Percentiles rank a stretch among this genome's conserved stretches.
These are phyloP conservation scores for Kodamaea kakaduensis DNA, from an alignment of 805 yeast genomes.

Conservation along the genomic window DNA sequence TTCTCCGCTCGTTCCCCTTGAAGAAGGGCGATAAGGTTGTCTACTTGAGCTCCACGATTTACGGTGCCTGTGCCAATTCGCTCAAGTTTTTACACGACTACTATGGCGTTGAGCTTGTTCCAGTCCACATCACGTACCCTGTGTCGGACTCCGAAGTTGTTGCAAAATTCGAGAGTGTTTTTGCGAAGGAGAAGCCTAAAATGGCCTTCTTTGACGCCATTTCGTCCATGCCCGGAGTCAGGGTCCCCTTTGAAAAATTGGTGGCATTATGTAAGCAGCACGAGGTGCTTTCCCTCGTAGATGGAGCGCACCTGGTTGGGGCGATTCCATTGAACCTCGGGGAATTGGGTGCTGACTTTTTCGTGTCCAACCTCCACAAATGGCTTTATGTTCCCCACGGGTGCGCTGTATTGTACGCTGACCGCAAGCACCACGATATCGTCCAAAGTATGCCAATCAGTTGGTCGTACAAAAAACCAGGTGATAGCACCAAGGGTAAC, in stretches of 20 bases:
- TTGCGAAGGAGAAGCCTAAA: conserved; percentile 22
- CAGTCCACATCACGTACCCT: conserved; percentile 16
- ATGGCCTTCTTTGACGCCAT: conserved; percentile 55
- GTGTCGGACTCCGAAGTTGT: conserved; percentile 19
- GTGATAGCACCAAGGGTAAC: conserved; percentile 16
- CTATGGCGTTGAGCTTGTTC: conserved; percentile 20
- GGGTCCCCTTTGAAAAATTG: conserved; percentile 52
- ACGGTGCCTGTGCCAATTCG: conserved; percentile 53
- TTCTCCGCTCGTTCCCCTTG: conserved; percentile 53
- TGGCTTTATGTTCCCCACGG: conserved; percentile 62
- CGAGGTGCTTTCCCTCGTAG: conserved; percentile 52
- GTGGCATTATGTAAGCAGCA: conserved; percentile 43
- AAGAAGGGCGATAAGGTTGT: conserved; percentile 49
- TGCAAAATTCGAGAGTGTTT: conserved; percentile 18
- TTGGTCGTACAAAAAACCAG: conserved; percentile 39
- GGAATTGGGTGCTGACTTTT: conserved; percentile 53
- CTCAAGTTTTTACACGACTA: conserved; percentile 29
- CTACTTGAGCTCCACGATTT: conserved; percentile 42
- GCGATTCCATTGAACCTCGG: conserved; percentile 41
- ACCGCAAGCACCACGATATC: conserved; percentile 43
- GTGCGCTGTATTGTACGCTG: conserved; percentile 56
- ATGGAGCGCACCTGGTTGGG: conserved; percentile 73
- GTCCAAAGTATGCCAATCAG: conserved; percentile 60
- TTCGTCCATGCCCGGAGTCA: conserved; percentile 60
- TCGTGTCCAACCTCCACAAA: conserved; percentile 61